phyloP scores from a whole-genome alignment of 768 basidiomycete genomes.

The Phanerochaete sordida region DNA sequence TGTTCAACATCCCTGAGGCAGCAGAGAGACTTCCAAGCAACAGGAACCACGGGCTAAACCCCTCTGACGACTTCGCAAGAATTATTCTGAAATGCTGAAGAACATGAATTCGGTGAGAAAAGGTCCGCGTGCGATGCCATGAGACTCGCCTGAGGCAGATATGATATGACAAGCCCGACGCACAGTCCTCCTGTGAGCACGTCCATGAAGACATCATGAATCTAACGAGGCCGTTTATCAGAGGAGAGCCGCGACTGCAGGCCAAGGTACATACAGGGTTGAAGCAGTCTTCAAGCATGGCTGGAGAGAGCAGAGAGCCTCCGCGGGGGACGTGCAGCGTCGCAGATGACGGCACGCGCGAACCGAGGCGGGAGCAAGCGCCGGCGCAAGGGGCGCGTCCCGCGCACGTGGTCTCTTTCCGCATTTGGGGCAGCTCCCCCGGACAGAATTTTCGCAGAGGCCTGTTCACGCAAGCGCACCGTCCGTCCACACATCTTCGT shows the following conservation, averaged over 20 bases:
- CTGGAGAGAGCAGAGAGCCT: neutral
- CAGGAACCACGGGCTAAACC: slow-evolving; percentile 89
- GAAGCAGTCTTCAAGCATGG: neutral
- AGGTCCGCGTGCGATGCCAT: slow-evolving; percentile 13
- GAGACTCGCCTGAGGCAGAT: slow-evolving; percentile 71
- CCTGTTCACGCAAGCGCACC: neutral
- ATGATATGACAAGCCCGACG: slow-evolving; percentile 75
- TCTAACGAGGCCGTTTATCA: slow-evolving; percentile 33
- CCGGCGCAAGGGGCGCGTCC: neutral
- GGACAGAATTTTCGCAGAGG: slow-evolving; percentile 9
- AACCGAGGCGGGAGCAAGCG: neutral
- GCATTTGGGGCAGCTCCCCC: neutral
- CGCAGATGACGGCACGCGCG: neutral
- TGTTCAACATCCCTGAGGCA: slow-evolving; percentile 81
- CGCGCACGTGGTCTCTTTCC: neutral
- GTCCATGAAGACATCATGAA: slow-evolving; percentile 71
- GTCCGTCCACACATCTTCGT: neutral
- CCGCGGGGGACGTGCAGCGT: neutral
- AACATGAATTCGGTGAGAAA: neutral
- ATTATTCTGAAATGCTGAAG: slow-evolving; percentile 79
- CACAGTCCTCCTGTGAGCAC: slow-evolving; percentile 62
- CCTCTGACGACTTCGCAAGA: slow-evolving; percentile 71
- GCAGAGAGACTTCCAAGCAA: slow-evolving; percentile 84
- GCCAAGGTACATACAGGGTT: neutral
- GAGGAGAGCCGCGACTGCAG: neutral